Conservation (phyloP, 2,329 filamentous ascomycete species). For the Fusarium sulawesiense region DNA sequence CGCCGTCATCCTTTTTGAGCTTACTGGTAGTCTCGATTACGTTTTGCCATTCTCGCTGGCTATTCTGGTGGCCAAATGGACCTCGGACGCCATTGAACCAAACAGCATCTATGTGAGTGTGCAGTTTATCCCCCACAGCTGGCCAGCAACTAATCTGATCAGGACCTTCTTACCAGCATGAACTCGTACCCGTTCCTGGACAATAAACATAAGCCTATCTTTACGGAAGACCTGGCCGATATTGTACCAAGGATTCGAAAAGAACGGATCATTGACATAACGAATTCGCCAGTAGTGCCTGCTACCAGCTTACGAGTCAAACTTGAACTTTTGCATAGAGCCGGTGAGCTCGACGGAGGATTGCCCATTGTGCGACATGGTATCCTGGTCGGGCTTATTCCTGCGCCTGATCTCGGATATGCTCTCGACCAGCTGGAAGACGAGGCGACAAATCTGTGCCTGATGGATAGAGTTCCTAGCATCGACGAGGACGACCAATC, state of each 20-base stretch:
- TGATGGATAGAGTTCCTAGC: slow-evolving; percentile 78
- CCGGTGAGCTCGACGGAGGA: slow-evolving; percentile 91
- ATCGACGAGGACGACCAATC: slow-evolving; percentile 73
- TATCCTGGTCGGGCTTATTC: slow-evolving; percentile 88
- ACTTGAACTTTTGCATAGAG: slow-evolving; percentile 82
- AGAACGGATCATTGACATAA: slow-evolving; percentile 89
- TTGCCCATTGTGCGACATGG: slow-evolving; percentile 85
- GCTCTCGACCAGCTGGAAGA: slow-evolving; percentile 86
- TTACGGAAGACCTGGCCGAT: slow-evolving; percentile 87
- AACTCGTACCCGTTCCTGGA: slow-evolving; percentile 98
- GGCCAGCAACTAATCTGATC: slow-evolving; percentile 23
- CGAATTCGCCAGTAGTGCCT: slow-evolving; percentile 80
- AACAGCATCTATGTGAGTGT: slow-evolving; percentile 85
- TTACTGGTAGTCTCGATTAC: slow-evolving; percentile 94
- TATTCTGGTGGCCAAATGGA: slow-evolving; percentile 97
- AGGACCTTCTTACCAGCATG: slow-evolving; percentile 94
- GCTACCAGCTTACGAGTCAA: slow-evolving; percentile 82
- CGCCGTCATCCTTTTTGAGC: slow-evolving; percentile 93
- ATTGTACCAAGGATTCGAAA: slow-evolving; percentile 81
- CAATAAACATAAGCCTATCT: slow-evolving; percentile 92
- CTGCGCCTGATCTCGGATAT: slow-evolving; percentile 92
- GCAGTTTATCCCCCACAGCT: no score
- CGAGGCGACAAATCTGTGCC: slow-evolving; percentile 77
- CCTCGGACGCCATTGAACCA: slow-evolving; percentile 92
- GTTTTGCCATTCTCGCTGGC: slow-evolving; percentile 94